Evolutionary conservation across 495 filamentous ascomycete genomes (phyloP).

Genomic region (Coniosporium apollinis): DNA sequence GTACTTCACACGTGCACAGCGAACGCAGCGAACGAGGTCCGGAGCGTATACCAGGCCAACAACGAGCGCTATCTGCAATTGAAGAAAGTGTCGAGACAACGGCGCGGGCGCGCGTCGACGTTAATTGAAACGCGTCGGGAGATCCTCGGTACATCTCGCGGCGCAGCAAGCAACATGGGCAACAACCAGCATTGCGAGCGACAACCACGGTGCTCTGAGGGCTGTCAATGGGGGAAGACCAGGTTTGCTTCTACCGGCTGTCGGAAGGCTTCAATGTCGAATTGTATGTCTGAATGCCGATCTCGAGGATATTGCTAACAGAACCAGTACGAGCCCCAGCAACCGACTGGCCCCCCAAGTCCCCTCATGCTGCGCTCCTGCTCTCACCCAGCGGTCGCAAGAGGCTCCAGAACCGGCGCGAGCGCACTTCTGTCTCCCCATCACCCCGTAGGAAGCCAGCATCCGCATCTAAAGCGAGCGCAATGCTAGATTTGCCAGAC

Average conservation of each 20-base stretch:
- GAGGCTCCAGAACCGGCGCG: constrained; percentile 45
- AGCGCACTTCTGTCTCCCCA: constrained; percentile 29
- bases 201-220: too few species aligned
- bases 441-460: constrained; percentile 22
- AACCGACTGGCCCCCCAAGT: constrained; percentile 60
- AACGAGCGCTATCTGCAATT: background rate
- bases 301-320: background rate
- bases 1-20: background rate
- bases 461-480: constrained; percentile 3
- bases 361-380: constrained; percentile 67
- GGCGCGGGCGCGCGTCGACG: too few species aligned
- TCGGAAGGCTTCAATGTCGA: background rate
- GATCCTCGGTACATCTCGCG: too few species aligned
- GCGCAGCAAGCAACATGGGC: too few species aligned
- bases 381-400: constrained; percentile 67
- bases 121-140: too few species aligned
- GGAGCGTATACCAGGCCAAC: background rate
- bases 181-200: too few species aligned
- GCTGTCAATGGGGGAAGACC: too few species aligned
- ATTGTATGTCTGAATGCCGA: background rate
- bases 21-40: background rate
- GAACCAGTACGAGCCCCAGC: background rate
- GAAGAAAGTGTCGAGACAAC: too few species aligned
- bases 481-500: constrained; percentile 23
- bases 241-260: too few species aligned